A percentile compares a stretch with the other conserved stretches of the same genome.
Conservation (phyloP, 495 filamentous ascomycete species). For the Pyronema domesticum region DNA sequence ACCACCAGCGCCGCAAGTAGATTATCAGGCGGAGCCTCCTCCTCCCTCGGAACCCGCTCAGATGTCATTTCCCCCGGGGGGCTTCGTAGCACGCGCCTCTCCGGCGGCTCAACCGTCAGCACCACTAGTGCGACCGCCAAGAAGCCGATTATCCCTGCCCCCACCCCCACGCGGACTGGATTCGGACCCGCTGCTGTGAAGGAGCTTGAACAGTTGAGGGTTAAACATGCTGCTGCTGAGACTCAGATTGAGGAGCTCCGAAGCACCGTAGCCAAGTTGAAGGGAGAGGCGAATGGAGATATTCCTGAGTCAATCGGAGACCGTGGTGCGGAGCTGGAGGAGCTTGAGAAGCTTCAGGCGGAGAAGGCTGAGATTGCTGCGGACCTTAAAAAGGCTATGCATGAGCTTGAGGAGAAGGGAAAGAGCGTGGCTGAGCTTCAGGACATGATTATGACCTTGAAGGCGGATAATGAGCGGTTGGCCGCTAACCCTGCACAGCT, state of each 20-base stretch:
- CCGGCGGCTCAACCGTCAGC: background rate
- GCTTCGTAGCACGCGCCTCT: slow-evolving; percentile 6
- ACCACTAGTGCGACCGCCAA: slow-evolving; percentile 8
- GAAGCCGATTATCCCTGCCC: slow-evolving; percentile 5
- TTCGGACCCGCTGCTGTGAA: slow-evolving; percentile 9
- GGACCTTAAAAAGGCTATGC: background rate
- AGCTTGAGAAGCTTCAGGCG: slow-evolving; percentile 6
- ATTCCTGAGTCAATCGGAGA: slow-evolving; percentile 1
- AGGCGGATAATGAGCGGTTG: slow-evolving; percentile 8
- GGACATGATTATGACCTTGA: slow-evolving; percentile 11
- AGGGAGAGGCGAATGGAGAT: slow-evolving; percentile 5
- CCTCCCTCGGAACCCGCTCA: slow-evolving; percentile 9
- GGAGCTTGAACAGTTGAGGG: slow-evolving; percentile 16
- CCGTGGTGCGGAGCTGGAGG: slow-evolving; percentile 7
- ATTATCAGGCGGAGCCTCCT: slow-evolving; percentile 8
- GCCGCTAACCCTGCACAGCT: background rate
- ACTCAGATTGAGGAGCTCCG: slow-evolving; percentile 14
- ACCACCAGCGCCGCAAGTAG: slow-evolving; percentile 3
- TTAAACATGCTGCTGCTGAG: slow-evolving; percentile 17
- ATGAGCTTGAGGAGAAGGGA: slow-evolving; percentile 1
- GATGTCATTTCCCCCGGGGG: slow-evolving; percentile 8
- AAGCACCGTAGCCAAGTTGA: slow-evolving; percentile 12
- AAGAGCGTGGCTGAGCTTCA: slow-evolving; percentile 13
- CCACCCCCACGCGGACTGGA: background rate
- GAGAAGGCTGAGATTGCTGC: background rate